Percentiles rank a stretch among this genome's conserved stretches.
These are phyloP conservation scores for Miscanthus sacchariflorus DNA, from an alignment of 202 grass and related monocot species.

Conservation along the genomic window DNA sequence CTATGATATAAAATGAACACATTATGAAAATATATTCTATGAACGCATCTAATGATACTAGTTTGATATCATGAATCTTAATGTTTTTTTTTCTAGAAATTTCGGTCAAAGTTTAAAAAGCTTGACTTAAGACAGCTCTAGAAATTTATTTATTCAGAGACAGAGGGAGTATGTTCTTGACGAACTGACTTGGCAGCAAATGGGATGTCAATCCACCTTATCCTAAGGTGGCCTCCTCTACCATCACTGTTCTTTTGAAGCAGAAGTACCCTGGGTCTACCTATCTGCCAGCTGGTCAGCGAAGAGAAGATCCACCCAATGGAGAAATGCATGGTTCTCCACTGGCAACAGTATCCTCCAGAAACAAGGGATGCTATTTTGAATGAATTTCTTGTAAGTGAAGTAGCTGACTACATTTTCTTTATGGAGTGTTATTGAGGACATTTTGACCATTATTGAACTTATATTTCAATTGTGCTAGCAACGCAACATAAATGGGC, in stretches of 20 bases:
- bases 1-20: no score
- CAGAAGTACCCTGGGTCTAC: conserved; percentile 56
- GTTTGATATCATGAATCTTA: no score
- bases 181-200: conserved; percentile 37
- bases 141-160: no score
- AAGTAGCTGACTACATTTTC: neutral
- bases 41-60: no score
- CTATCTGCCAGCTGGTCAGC: conserved; percentile 38
- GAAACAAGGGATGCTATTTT: conserved; percentile 46
- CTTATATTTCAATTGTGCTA: conserved; percentile 30
- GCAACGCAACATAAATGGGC: conserved; percentile 60
- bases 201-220: conserved; percentile 56
- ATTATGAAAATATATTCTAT: no score
- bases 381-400: conserved; percentile 60
- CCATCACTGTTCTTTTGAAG: conserved; percentile 51
- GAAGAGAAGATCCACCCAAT: conserved; percentile 25
- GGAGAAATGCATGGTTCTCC: conserved; percentile 44
- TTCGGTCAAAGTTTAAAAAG: no score
- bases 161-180: conserved; percentile 39
- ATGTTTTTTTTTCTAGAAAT: no score
- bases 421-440: neutral
- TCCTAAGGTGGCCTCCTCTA: conserved; percentile 51
- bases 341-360: conserved; percentile 39
- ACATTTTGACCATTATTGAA: conserved; percentile 11
- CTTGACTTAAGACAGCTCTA: no score